Evolutionary conservation across 495 filamentous ascomycete species (phyloP), one percentile per base, ranked within the genome.

Genomic region (Penicillium cosmopolitanum): DNA sequence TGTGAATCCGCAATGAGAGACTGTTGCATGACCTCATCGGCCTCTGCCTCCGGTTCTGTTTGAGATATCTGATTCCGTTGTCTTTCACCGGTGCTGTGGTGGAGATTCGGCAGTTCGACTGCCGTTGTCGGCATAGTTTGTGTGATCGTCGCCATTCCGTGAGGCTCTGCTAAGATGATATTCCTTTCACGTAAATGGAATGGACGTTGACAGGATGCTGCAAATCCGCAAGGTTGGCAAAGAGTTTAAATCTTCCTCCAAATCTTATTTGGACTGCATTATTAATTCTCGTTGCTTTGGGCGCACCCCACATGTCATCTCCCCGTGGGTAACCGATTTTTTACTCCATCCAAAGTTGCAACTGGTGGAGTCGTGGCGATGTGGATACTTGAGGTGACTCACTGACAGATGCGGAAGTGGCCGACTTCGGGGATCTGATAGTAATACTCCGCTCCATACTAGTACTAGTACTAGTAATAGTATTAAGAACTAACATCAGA

Each of bases 1-100:
- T 77, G 60, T 0, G 74, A 69, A 60, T 83, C 82, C 9, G 79
- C 80, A 1, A 73, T 53, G 9, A 77, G 73, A 2, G 80, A 83
- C 11, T 80, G 78, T 35, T 80, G 74, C 66, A 85, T 77, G 0
- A 80, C 68, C 8, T 77, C 73, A 52, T 81, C 79, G 12, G 38
- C 2, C 10, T 52, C 56, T 23, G 46, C 28, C 16, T 53, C 52
- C 3, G 55, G 52, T 9, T 54, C 43, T 21, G 44, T 46, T 1
- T 33, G 34, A 33, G 57, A n/a, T 38, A 18, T 31, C 5, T 56
- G 56, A 53, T 66, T 66, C 12, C 64, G 60, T 13, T 64, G 64
- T 31, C 64, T 38, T 53, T 66, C 63, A 18, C 55, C 53, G 42
- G 40, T 28, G 33, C 25, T 53, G 5, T 55, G 51, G 16, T 23